Base-by-base conservation (phyloP, 2,329 filamentous ascomycete species). In the Colletotrichum sojae region DNA sequence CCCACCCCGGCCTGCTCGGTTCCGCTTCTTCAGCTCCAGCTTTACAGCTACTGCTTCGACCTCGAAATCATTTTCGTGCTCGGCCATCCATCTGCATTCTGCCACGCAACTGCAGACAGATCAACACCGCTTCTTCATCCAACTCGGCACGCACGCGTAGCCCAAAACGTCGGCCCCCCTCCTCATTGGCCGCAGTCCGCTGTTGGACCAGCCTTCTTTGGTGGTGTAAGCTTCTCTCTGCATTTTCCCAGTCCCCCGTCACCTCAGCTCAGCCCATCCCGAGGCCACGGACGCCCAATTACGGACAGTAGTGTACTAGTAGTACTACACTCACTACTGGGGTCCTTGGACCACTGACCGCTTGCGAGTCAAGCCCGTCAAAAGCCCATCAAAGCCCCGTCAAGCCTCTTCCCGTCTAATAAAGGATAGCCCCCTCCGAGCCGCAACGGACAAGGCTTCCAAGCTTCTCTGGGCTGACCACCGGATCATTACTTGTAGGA, bases 401-500 rank as follows among this genome's bases (percentile, higher is more conserved):
- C 49, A 54, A 59, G 48, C 40, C 54, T 25, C 43, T 36, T 55
- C 51, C 55, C 48, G 31, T 36, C 48, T 54, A 55, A 59, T 45
- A 49, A 48, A 49, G n/a, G 6, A 45, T 48, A 64, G 52, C 65
- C 58, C 10, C 57, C 39, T 36, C 61, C 48, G 66, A 59, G 61
- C 66, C 61, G 55, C 66, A 55, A 65, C 61, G 36, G 18, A 65
- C 6, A 65, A 53, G 40, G 49, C 52, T 39, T 67, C 46, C 58
- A 53, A 31, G 49, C 52, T 36, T 67, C 40, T 63, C 43, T 48
- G 45, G 63, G 64, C 67, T 70, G 64, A 70, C 64, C 53, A 63
- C 56, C 45, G 54, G 25, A 52, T 49, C 6, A 58, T 49, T 70
- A 69, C 40, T 48, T 58, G 63, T 68, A 68, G 63, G 43, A 15